These are phyloP conservation scores for Aspergillus sp. DNA, from an alignment of 2,329 filamentous ascomycete genomes.

Conservation along the genomic window DNA sequence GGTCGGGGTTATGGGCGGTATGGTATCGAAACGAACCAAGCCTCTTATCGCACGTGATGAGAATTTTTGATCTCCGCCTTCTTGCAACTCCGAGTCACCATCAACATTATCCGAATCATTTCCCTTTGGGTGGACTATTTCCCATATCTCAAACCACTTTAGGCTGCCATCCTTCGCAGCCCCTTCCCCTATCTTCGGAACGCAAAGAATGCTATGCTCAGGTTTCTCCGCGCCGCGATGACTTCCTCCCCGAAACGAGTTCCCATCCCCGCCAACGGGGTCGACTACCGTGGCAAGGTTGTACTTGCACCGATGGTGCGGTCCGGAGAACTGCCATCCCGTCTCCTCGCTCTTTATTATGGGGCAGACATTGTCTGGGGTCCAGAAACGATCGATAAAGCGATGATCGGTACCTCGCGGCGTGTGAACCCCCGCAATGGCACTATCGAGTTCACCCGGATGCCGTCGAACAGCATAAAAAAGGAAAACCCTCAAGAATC, in stretches of 20 bases:
- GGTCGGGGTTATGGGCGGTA: not conserved
- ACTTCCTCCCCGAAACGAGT: slow-evolving; percentile 61
- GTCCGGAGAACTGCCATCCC: slow-evolving; percentile 90
- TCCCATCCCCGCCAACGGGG: slow-evolving; percentile 81
- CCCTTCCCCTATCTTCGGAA: not conserved
- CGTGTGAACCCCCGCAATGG: slow-evolving; percentile 72
- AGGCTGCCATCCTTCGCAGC: not conserved
- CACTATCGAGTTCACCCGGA: slow-evolving; percentile 81
- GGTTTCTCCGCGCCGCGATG: slow-evolving; percentile 55
- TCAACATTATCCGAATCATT: not conserved
- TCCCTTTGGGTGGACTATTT: not conserved
- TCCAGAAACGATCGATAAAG: slow-evolving; percentile 89
- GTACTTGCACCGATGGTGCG: slow-evolving; percentile 98
- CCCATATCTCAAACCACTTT: not conserved
- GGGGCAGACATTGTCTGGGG: slow-evolving; percentile 98
- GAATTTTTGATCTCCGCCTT: slow-evolving; percentile 21
- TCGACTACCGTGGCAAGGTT: slow-evolving; percentile 90
- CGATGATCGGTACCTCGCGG: slow-evolving; percentile 83
- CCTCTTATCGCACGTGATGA: slow-evolving; percentile 4
- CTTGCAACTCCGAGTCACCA: not conserved
- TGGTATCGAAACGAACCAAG: not conserved
- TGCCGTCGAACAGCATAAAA: slow-evolving; percentile 66
- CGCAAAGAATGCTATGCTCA: slow-evolving; percentile 40
- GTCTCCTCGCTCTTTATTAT: slow-evolving; percentile 86
- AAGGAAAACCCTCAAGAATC: slow-evolving; percentile 52